Percentiles rank a stretch among this genome's conserved stretches.
phyloP scores from a whole-genome alignment of 2,329 filamentous ascomycete species.

The Colletotrichum aenigma region DNA sequence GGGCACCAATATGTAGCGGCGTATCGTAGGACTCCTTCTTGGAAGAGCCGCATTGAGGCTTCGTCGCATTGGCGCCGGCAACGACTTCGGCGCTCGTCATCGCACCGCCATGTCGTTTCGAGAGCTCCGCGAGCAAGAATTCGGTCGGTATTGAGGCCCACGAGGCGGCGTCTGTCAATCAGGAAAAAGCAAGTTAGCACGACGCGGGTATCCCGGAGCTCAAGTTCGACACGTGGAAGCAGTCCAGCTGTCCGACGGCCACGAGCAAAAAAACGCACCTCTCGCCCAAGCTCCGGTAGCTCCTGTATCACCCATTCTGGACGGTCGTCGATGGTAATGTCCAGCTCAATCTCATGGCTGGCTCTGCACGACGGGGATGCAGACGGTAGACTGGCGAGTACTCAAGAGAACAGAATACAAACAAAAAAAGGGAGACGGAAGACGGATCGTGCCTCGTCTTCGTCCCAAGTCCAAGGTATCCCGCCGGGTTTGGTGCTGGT shows the following conservation, averaged over 20 bases:
- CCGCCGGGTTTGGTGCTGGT: neutral
- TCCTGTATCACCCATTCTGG: conserved; percentile 18
- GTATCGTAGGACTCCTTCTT: conserved; percentile 67
- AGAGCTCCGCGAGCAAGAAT: conserved; percentile 56
- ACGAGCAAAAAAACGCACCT: neutral
- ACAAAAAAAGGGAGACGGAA: neutral
- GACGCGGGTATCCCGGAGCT: neutral
- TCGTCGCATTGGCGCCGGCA: conserved; percentile 35
- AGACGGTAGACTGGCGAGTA: neutral
- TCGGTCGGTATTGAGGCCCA: conserved; percentile 59
- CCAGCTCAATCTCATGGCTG: conserved; percentile 18
- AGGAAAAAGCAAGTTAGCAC: neutral
- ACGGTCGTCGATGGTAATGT: conserved; percentile 2
- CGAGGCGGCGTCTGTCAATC: conserved; percentile 31
- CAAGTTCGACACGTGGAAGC: neutral
- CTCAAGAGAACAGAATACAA: neutral
- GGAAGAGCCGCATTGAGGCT: conserved; percentile 57
- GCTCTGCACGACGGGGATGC: neutral
- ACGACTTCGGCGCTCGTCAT: neutral
- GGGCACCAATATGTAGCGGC: conserved; percentile 68
- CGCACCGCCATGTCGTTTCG: conserved; percentile 44
- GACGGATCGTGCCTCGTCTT: conserved; percentile 2
- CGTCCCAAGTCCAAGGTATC: conserved; percentile 7
- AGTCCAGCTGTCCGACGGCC: neutral
- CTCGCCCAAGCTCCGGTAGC: conserved; percentile 7